Conservation (phyloP, 495 filamentous ascomycete genomes). For the Hypoxylon cercidicola region DNA sequence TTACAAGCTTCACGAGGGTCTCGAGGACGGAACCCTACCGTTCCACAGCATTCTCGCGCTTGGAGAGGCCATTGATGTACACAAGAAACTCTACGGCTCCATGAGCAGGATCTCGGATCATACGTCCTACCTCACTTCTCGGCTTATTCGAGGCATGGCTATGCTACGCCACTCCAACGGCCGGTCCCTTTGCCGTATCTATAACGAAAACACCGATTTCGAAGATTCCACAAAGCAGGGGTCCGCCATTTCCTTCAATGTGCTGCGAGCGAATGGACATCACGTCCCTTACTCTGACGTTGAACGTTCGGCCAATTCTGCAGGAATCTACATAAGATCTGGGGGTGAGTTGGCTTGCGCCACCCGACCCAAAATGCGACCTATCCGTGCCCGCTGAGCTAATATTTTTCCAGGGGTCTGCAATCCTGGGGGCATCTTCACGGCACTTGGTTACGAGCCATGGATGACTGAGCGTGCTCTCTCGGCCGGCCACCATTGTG, state of each 20-base stretch:
- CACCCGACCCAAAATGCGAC: conserved; percentile 47
- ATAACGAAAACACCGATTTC: conserved; percentile 65
- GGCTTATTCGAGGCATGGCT: conserved; percentile 62
- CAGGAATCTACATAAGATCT: conserved; percentile 73
- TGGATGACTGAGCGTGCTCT: conserved; percentile 71
- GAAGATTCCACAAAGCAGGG: conserved; percentile 71
- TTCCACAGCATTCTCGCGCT: conserved; percentile 81
- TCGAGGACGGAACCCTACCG: conserved; percentile 84
- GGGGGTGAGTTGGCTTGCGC: conserved; percentile 64
- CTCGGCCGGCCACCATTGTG: conserved; percentile 72
- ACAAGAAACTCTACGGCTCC: conserved; percentile 68
- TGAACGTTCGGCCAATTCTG: conserved; percentile 69
- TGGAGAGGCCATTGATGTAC: conserved; percentile 73
- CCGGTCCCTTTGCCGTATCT: conserved; percentile 65
- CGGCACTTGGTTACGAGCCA: conserved; percentile 59
- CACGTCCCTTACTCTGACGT: conserved; percentile 69
- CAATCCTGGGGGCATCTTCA: conserved; percentile 57
- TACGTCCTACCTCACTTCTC: conserved; percentile 64
- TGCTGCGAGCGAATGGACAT: conserved; percentile 63
- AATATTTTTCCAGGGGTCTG: conserved; percentile 57
- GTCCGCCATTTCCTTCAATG: conserved; percentile 76
- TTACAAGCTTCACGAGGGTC: conserved; percentile 67
- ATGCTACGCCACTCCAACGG: conserved; percentile 70
- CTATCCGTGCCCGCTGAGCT: conserved; percentile 61
- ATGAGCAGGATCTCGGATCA: conserved; percentile 72